Evolutionary conservation across 2,329 filamentous ascomycete species (phyloP).

Genomic region (Diaporthe eres): DNA sequence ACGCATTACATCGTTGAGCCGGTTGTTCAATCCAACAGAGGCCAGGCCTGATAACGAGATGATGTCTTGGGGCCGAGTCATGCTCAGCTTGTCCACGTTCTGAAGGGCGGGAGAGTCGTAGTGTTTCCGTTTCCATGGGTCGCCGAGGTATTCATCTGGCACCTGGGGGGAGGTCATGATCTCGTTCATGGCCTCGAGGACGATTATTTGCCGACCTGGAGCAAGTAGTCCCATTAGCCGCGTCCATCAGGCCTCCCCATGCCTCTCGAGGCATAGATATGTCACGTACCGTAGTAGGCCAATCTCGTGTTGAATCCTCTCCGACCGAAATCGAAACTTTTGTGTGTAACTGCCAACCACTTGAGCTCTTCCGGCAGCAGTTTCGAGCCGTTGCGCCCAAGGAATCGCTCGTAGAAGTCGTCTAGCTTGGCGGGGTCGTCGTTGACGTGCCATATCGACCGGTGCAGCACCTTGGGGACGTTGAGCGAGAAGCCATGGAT

Average conservation of each 20-base stretch:
- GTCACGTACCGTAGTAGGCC: constrained; percentile 83
- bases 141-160: constrained; percentile 38
- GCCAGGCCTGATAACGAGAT: constrained; percentile 77
- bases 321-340: constrained; percentile 96
- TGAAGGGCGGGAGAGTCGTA: constrained; percentile 80
- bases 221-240: not conserved
- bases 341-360: constrained; percentile 97
- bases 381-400: constrained; percentile 80
- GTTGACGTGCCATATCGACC: constrained; percentile 78
- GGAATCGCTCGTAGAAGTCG: constrained; percentile 80
- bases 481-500: constrained; percentile 70
- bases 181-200: constrained; percentile 46
- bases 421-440: constrained; percentile 81
- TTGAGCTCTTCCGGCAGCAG: constrained; percentile 92
- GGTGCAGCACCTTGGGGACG: constrained; percentile 67
- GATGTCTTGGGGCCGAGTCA: constrained; percentile 71
- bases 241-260: not conserved
- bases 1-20: constrained; percentile 81
- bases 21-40: constrained; percentile 77
- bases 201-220: constrained; percentile 48
- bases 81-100: constrained; percentile 80
- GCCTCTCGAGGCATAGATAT: not conserved
- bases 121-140: constrained; percentile 68
- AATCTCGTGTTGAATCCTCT: constrained; percentile 95
- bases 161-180: constrained; percentile 45